phyloP scores from a whole-genome alignment of 108 stramenopile species.

The Heterococcus sp. region DNA sequence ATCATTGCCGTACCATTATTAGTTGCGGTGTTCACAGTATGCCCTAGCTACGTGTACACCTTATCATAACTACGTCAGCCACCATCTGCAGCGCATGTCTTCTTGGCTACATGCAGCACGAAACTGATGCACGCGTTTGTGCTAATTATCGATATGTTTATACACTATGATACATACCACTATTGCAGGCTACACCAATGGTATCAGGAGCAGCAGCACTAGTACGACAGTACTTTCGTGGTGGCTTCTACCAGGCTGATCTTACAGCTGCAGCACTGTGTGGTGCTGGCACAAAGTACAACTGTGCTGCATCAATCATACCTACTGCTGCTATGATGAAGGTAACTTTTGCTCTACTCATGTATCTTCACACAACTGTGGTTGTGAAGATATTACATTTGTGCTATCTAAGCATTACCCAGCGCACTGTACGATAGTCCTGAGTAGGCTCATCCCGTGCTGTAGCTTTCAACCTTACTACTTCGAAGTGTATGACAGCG shows the following conservation, averaged over 20 bases:
- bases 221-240: background rate
- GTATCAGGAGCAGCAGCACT: slow-evolving; percentile 70
- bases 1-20: background rate
- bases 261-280: background rate
- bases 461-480: too few relatives aligned
- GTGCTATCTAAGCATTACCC: too few relatives aligned
- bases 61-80: background rate
- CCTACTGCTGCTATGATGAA: slow-evolving; percentile 15
- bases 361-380: too few relatives aligned
- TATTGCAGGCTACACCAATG: slow-evolving; percentile 51
- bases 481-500: too few relatives aligned
- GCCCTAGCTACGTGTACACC: background rate
- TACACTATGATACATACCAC: too few relatives aligned
- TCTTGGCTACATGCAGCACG: background rate
- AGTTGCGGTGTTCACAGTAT: background rate
- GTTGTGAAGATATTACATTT: too few relatives aligned
- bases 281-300: background rate
- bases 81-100: background rate
- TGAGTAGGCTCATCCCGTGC: too few relatives aligned
- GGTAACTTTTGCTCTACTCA: too few relatives aligned
- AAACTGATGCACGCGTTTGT: background rate
- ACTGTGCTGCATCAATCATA: background rate
- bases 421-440: too few relatives aligned
- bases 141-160: too few relatives aligned
- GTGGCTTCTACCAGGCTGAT: background rate